Evolutionary conservation across 2,329 filamentous ascomycete genomes (phyloP), one percentile per base, ranked within the genome.

Genomic region (Diaporthe citriasiana): DNA sequence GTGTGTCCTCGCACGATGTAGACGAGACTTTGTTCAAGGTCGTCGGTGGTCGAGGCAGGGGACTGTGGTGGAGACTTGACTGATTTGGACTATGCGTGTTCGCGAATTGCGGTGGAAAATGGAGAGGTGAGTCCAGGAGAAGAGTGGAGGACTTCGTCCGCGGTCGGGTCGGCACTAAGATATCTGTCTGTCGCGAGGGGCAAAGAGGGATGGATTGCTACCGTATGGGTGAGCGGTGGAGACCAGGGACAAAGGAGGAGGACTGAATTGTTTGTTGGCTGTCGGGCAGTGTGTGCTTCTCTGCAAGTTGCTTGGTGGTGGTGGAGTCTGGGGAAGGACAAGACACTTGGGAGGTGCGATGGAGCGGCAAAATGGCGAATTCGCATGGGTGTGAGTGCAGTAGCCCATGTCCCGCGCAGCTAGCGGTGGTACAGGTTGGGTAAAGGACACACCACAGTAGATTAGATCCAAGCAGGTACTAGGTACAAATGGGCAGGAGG

Each of bases 281-380:
- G 25, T 55, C 25, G 33, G 22, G 38, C 25, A 56, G 25, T 15
- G 38, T n/a, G 19, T 57, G 38, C 17, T 50, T 33, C 45, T 10
- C 15, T 30, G 45, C 51, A 53, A 30, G 30, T 50, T 35, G 56
- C n/a, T 27, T 30, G 65, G 25, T 27, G 19, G 50, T 55, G 69
- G 42, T 65, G 47, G 51, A 35, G 65, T 69, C 51, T 47, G 33
- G 70, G 60, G 40, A 51, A 63, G 56, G 60, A 59, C 42, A 25
- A 55, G 56, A 70, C 30, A 55, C 56, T 38, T 68, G 57, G 25
- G 50, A 73, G 71, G 53, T 74, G 74, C 70, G 72, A 75, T 75
- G 74, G 59, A 74, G 72, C 71, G 68, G 72, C 72, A 63, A 72
- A 72, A 75, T 75, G 74, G 74, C 74, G 74, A 75, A 55, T 72